Evolutionary conservation across 2,329 filamentous ascomycete genomes (phyloP), one percentile per base, ranked within the genome.

Genomic region (Diaporthe vexans): DNA sequence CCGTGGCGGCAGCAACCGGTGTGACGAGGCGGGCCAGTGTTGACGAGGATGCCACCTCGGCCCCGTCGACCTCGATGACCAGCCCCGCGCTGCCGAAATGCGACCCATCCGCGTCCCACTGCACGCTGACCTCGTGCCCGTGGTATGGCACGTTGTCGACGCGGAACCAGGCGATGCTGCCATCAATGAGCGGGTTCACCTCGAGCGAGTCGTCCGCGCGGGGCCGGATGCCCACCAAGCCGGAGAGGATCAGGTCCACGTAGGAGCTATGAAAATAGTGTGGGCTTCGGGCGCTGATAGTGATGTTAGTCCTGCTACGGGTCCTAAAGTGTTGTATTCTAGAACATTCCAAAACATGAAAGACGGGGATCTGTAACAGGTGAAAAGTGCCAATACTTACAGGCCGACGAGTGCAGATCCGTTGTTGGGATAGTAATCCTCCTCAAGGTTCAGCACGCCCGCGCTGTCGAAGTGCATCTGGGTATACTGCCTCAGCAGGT

Each of bases 221-320:
- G 4, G 85, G 82, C 0, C 84, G 83, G 46, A 86, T 83, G 0
- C 85, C 85, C 0, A 86, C 82, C 3, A 86, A 79, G 0, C 85
- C 85, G 0, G 82, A 81, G 19, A 86, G 79, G 46, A 86, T 78
- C 3, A 83, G 79, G 72, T 86, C 85, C 35, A 83, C 80, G 75
- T 82, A 86, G 1, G 84, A 84, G 1, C 84, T 86, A 78, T 86
- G 85, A 79, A 86, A 86, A 77, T 86, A 86, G 71, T 86, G 85
- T 19, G 81, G 83, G 2, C 82, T 84, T 9, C 85, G 82, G 40
- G 82, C 80, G 7, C n/a, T n/a, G n/a, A n/a, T n/a, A n/a, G n/a
- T n/a, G n/a, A n/a, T n/a, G n/a, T n/a, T n/a, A n/a, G n/a, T n/a
- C n/a, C n/a, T n/a, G n/a, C n/a, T n/a, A n/a, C n/a, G n/a, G n/a